Conservation (phyloP, 257 asterid species). For the Coffea eugenioides region DNA sequence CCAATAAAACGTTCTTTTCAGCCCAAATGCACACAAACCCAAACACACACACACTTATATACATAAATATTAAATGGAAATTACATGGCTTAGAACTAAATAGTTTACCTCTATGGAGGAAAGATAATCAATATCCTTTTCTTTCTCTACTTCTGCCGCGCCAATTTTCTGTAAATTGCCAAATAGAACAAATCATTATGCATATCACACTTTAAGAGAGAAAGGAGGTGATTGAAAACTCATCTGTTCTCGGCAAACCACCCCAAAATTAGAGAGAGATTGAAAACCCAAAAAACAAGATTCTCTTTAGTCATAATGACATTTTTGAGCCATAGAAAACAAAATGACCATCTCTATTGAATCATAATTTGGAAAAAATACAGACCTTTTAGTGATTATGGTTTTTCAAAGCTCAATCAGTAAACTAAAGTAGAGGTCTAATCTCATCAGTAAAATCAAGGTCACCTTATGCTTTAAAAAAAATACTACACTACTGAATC, state of each 20-base stretch:
- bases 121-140: conserved; percentile 91
- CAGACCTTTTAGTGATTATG: background rate
- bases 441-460: background rate
- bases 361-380: background rate
- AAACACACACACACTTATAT: too few species aligned
- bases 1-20: background rate
- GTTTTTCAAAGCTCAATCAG: background rate
- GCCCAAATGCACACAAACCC: background rate
- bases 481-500: background rate
- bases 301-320: background rate
- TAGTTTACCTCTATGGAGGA: conserved; percentile 83
- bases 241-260: background rate
- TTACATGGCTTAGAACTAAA: too few species aligned
- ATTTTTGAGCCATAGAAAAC: background rate
- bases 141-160: conserved; percentile 71
- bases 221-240: background rate
- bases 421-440: background rate
- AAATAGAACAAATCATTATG: conserved; percentile 2
- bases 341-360: background rate
- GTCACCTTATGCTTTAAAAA: background rate
- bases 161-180: conserved; percentile 68
- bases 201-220: background rate
- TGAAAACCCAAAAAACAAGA: background rate
- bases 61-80: too few species aligned
- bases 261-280: background rate